A percentile compares a stretch with the other conserved stretches of the same genome.
Conservation (phyloP, 352 stramenopile genomes). For the Globisporangium viniferum region DNA sequence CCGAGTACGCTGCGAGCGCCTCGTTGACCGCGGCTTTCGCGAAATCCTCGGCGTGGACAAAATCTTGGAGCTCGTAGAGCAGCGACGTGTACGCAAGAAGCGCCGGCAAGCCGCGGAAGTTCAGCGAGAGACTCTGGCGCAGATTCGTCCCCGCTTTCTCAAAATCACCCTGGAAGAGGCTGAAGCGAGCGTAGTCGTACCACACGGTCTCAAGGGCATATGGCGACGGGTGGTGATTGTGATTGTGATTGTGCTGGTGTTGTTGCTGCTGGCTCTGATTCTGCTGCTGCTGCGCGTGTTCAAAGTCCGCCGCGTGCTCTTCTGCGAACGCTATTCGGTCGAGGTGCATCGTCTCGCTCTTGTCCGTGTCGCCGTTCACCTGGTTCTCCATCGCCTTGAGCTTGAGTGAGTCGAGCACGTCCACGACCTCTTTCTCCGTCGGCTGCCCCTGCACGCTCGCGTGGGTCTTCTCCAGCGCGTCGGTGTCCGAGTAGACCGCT, state of each 20-base stretch:
- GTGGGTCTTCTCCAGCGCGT: conserved; percentile 33
- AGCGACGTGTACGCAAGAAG: conserved; percentile 55
- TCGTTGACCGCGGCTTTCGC: conserved; percentile 40
- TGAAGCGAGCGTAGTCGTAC: conserved; percentile 70
- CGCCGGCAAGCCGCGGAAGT: conserved; percentile 32
- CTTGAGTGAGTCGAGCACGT: conserved; percentile 32
- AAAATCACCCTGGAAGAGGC: conserved; percentile 36
- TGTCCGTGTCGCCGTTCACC: conserved; percentile 61
- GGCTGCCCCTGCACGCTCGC: conserved; percentile 18
- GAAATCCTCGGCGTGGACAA: conserved; percentile 34
- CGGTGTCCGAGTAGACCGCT: conserved; percentile 40
- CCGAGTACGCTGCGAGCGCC: conserved; percentile 19
- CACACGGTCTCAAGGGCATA: conserved; percentile 35
- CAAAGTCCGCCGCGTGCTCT: conserved; percentile 19
- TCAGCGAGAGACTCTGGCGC: conserved; percentile 53
- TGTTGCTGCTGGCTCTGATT: conserved; percentile 10
- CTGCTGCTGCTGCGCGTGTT: conserved; percentile 1
- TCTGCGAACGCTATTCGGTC: conserved; percentile 65
- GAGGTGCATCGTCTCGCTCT: conserved; percentile 58
- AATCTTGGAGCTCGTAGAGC: conserved; percentile 57
- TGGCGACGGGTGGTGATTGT: not conserved
- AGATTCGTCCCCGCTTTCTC: conserved; percentile 57
- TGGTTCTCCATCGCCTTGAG: conserved; percentile 68
- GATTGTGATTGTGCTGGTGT: not conserved
- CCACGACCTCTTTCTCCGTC: conserved; percentile 24